phyloP scores from a whole-genome alignment of 1,284 basidiomycete species.

The Cryptococcus hybrid region DNA sequence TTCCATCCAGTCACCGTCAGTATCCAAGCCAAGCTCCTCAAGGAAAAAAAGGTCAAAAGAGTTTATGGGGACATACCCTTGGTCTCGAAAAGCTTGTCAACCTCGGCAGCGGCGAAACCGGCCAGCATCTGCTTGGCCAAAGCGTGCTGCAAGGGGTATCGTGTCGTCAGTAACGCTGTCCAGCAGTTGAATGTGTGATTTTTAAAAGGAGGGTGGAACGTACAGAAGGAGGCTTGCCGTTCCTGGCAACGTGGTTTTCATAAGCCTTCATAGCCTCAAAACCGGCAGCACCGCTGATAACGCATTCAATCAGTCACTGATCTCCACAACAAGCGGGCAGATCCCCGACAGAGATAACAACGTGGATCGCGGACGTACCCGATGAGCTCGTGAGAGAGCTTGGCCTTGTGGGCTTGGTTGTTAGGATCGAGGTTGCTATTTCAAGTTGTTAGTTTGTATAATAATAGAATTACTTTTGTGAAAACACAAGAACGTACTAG shows the following conservation, averaged over 20 bases:
- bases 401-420: constrained; percentile 38
- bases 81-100: constrained; percentile 47
- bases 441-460: background rate
- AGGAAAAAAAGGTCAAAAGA: constrained; percentile 4
- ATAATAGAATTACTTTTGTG: background rate
- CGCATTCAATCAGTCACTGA: background rate
- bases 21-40: background rate
- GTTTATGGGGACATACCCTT: constrained; percentile 19
- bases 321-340: background rate
- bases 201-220: constrained; percentile 9
- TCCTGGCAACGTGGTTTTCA: constrained; percentile 36
- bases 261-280: constrained; percentile 46
- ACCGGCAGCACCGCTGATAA: constrained; percentile 39
- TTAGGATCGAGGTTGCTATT: constrained; percentile 34
- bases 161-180: background rate
- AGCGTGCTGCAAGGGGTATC: constrained; percentile 20
- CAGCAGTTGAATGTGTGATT: background rate
- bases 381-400: constrained; percentile 44
- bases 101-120: constrained; percentile 47
- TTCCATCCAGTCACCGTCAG: background rate
- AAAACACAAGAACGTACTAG: constrained; percentile 24
- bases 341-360: too few relatives aligned
- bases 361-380: constrained; percentile 16
- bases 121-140: constrained; percentile 48
- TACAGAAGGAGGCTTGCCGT: constrained; percentile 39